Evolutionary conservation across 106 monocot species (phyloP).

Genomic region (Dioscorea zingiberensis): DNA sequence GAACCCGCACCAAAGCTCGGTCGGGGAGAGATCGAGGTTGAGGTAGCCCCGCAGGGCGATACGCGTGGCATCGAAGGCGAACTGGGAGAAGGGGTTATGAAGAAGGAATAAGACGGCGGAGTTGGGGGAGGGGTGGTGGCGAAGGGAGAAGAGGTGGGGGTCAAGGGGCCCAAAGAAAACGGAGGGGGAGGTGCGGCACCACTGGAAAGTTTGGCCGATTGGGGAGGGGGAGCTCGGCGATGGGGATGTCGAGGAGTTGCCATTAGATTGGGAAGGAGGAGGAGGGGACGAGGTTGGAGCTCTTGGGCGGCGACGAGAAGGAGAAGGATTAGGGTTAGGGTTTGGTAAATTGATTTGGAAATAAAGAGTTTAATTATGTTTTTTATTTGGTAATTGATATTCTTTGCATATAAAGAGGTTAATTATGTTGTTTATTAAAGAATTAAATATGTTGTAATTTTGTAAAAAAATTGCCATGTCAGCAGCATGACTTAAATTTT

Average conservation of each 20-base stretch:
- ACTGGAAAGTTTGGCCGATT: slow-evolving; percentile 93
- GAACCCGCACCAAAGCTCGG: slow-evolving; percentile 64
- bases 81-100: slow-evolving; percentile 15
- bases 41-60: slow-evolving; percentile 64
- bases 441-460: too few relatives aligned
- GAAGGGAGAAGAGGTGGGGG: slow-evolving; percentile 67
- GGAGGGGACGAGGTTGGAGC: slow-evolving; percentile 31
- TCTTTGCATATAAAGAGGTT: too few relatives aligned
- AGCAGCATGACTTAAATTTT: too few relatives aligned
- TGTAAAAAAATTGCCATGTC: too few relatives aligned
- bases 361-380: too few relatives aligned
- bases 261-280: slow-evolving; percentile 12
- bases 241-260: slow-evolving; percentile 45
- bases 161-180: slow-evolving; percentile 78
- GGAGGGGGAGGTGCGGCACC: slow-evolving; percentile 51
- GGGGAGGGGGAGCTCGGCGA: slow-evolving; percentile 77
- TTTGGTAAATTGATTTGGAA: too few relatives aligned
- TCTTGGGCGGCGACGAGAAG: too few relatives aligned
- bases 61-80: slow-evolving; percentile 10
- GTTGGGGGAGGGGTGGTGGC: slow-evolving; percentile 35
- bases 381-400: too few relatives aligned
- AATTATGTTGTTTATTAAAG: too few relatives aligned
- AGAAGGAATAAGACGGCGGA: slow-evolving; percentile 44
- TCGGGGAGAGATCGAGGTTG: slow-evolving; percentile 57
- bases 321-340: too few relatives aligned